Evolutionary conservation across 169 alveolate genomes (phyloP), one percentile per base, ranked within the genome.

Genomic region (Babesia ovata): DNA sequence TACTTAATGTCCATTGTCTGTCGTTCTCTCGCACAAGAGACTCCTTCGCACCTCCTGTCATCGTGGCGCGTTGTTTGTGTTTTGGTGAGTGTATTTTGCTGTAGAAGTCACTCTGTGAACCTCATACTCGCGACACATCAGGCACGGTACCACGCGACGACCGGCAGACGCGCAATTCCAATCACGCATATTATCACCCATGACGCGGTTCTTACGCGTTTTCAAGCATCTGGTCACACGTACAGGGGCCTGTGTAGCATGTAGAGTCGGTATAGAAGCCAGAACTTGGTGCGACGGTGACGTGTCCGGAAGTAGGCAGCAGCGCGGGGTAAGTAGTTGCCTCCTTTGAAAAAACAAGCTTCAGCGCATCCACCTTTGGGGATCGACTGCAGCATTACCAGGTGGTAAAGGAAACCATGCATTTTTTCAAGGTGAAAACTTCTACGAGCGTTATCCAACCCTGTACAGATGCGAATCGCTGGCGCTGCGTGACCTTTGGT

Each of bases 401-500:
- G 83, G 75, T 6, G 88, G 88, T 16, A 22, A 29, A 14, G 45
- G 48, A 22, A 72, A 14, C 12, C 83, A 65, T 45, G 52, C 69
- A 3, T 19, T 81, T 3, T 70, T 81, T 21, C 42, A 44, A 21
- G 75, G 79, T 78, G 48, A 11, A 67, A 49, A 26, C 19, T 4
- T 4, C n/a, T 52, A 12, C 28, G 22, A 22, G 22, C 1, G 44
- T 36, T 26, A n/a, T 2, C 21, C 0, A 6, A 29, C 10, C 45
- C 17, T 0, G 28, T 28, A 6, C 57, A 66, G 84, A 60, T 12
- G 62, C 65, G 11, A 24, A 22, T 10, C 28, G 29, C 14, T 81
- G 88, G 76, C 39, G 42, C 21, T 53, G 65, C 44, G 49, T 81
- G 36, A 62, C 75, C 33, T 81, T 81, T 33, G 88, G 88, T n/a